phyloP scores from a whole-genome alignment of 176 grass and related monocot genomes.

The Carex cristatella region DNA sequence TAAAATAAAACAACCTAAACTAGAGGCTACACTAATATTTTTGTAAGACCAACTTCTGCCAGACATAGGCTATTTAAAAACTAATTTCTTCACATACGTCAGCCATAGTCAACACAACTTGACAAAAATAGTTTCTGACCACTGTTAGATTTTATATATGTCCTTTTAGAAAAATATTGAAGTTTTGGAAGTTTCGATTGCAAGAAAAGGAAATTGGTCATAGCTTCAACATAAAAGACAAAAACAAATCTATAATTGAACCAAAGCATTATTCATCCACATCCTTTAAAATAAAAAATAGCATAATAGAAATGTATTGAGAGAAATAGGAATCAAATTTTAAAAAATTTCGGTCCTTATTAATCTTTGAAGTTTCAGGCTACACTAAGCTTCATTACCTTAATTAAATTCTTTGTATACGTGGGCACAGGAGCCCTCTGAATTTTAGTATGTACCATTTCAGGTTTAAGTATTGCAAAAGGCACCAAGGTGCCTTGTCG shows the following conservation, averaged over 20 bases:
- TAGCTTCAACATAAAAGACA: not conserved
- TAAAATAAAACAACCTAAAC: not conserved
- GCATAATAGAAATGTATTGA: not conserved
- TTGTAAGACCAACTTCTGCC: not conserved
- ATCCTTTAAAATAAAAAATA: not conserved
- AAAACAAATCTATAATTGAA: not conserved
- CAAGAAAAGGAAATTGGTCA: not conserved
- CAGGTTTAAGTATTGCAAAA: not conserved
- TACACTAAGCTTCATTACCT: not conserved
- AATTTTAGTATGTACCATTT: not conserved
- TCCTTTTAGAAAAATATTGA: not conserved
- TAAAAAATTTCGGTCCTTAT: not conserved
- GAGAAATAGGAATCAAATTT: not conserved
- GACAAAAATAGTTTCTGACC: not conserved
- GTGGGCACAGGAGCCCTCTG: not conserved
- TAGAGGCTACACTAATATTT: not conserved
- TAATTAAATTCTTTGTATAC: not conserved
- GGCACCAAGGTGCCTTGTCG: not conserved
- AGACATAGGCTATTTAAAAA: not conserved
- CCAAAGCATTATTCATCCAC: not conserved
- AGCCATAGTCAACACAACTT: not conserved
- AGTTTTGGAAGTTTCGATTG: not conserved
- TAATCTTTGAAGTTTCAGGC: not conserved
- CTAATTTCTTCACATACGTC: not conserved
- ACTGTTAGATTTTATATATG: not conserved